A percentile compares a stretch with the other conserved stretches of the same genome.
Evolutionary conservation across 768 basidiomycete species (phyloP).

Genomic region (Porphyrellus cyaneotinctus): DNA sequence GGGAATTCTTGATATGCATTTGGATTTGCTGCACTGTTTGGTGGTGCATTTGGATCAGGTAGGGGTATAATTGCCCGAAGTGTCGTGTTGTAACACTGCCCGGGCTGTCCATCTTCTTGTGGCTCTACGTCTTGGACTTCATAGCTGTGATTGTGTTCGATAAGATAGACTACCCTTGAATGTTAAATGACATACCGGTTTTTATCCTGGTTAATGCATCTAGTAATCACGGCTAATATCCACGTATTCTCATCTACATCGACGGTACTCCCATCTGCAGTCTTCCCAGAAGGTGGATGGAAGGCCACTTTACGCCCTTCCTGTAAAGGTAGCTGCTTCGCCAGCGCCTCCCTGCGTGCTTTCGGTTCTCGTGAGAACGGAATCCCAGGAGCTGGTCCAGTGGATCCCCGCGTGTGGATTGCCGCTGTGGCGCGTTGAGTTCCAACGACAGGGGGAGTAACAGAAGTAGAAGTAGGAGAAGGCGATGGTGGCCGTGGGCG

Average conservation of each 20-base stretch:
- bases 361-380: constrained; percentile 65
- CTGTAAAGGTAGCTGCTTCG: constrained; percentile 63
- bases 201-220: constrained; percentile 68
- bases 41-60: constrained; percentile 62
- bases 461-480: constrained; percentile 48
- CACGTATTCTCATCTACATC: constrained; percentile 52
- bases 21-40: constrained; percentile 58
- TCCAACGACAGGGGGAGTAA: constrained; percentile 25
- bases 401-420: constrained; percentile 46
- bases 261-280: constrained; percentile 45
- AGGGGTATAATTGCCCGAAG: constrained; percentile 72
- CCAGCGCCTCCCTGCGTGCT: constrained; percentile 56
- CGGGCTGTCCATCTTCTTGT: constrained; percentile 75
- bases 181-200: constrained; percentile 43
- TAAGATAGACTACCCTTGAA: background rate
- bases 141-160: constrained; percentile 44
- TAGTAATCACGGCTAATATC: constrained; percentile 77
- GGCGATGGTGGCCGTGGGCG: constrained; percentile 72
- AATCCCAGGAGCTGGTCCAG: constrained; percentile 47
- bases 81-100: constrained; percentile 64
- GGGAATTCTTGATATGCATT: constrained; percentile 70
- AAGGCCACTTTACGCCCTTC: constrained; percentile 80
- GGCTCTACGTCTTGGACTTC: constrained; percentile 85
- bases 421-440: constrained; percentile 13
- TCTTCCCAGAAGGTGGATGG: constrained; percentile 61